Base-by-base conservation (phyloP, 352 stramenopile species). In the Ophiocytium majus region DNA sequence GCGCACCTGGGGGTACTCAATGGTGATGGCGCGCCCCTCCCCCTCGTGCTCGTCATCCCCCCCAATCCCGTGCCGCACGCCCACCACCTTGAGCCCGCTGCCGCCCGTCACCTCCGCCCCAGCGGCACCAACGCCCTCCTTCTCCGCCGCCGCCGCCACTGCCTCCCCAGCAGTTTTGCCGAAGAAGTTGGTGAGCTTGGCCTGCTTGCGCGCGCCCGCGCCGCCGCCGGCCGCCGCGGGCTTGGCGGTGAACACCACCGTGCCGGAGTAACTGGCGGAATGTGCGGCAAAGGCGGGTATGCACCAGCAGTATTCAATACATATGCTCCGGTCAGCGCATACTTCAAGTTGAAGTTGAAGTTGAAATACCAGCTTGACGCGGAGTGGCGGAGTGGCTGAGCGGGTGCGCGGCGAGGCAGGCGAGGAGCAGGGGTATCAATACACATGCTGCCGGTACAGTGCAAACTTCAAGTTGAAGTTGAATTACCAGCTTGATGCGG, bases 111-210 rank as follows among this genome's bases (percentile, higher is more conserved):
- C 43, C 10, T 80, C 37, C 1, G 66, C 23, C 34, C 9, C 64
- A 5, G 63, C 36, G 17, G 9, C 1, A 31, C n/a, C 17, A 57
- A 50, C 34, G 23, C 10, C 43, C 17, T 74, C 79, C 0, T 49
- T 63, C 28, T 23, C 57, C 0, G 63, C 34, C 35, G 28, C 63
- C n/a, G 49, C 79, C 28, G 35, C 66, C 37, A 79, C 50, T n/a
- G 35, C 35, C 0, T 49, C 43, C n/a, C 28, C 32, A 28, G 50
- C 36, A 0, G n/a, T 43, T 28, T 49, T 85, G 19, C 31, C 75
- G n/a, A 88, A 86, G 14, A 88, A 88, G 10, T 66, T 49, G n/a
- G 85, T 86, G 17, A 88, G 82, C 71, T 87, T 88, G 1, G 35
- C 81, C 43, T 88, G 85, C 63, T 87, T 88, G 34, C 50, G 66